These are phyloP conservation scores for Hymenoscyphus fraxineus DNA, from an alignment of 2,329 filamentous ascomycete genomes.

Conservation along the genomic window DNA sequence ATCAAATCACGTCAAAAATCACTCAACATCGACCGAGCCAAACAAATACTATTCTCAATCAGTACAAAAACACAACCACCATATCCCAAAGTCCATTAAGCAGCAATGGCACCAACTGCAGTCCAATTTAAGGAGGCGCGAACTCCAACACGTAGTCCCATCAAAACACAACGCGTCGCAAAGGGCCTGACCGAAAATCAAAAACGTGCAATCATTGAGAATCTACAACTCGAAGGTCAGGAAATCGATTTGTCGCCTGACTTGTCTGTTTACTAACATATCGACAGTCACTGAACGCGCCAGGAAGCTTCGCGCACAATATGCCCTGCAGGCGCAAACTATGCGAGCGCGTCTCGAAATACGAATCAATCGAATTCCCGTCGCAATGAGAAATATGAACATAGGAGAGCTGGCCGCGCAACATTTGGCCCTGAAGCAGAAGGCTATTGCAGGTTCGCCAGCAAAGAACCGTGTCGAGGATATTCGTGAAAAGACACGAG, in stretches of 20 bases:
- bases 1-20: too few species aligned
- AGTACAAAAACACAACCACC: neutral
- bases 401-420: constrained; percentile 68
- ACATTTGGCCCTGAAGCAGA: constrained; percentile 27
- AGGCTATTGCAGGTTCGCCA: constrained; percentile 22
- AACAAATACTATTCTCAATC: too few species aligned
- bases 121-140: constrained; percentile 34
- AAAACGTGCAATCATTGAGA: constrained; percentile 85
- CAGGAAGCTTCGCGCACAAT: constrained; percentile 82
- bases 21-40: too few species aligned
- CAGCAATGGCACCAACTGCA: constrained; percentile 35
- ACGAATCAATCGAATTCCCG: constrained; percentile 87
- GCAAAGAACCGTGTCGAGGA: constrained; percentile 23
- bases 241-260: constrained; percentile 4
- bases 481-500: constrained; percentile 22
- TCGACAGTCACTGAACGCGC: constrained; percentile 76
- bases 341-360: constrained; percentile 84
- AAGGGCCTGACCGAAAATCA: constrained; percentile 64
- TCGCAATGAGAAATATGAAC: constrained; percentile 69
- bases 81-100: constrained; percentile 29
- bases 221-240: constrained; percentile 83
- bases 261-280: constrained; percentile 16
- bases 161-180: constrained; percentile 54
- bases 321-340: constrained; percentile 81
- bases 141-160: constrained; percentile 51